These are phyloP conservation scores for Russula earlei DNA, from an alignment of 768 basidiomycete genomes.

Conservation along the genomic window DNA sequence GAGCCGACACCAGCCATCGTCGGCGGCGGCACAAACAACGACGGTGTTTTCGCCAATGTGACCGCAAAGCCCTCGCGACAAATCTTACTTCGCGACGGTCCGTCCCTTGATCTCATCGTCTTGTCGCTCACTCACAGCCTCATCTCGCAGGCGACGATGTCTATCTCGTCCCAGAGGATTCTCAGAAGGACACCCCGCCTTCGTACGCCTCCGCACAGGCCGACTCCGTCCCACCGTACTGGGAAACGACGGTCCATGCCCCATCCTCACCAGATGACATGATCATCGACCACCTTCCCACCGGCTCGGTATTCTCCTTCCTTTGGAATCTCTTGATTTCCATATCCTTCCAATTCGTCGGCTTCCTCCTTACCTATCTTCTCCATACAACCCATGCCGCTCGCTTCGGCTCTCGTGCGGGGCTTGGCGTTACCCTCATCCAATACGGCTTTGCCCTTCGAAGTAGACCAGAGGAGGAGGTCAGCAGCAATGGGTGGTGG, in stretches of 20 bases:
- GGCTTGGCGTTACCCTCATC: slow-evolving; percentile 91
- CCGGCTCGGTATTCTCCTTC: slow-evolving; percentile 76
- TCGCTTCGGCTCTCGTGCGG: slow-evolving; percentile 86
- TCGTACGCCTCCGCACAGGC: slow-evolving; percentile 88
- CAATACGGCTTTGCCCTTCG: slow-evolving; percentile 88
- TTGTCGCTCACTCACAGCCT: not conserved
- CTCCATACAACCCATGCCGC: slow-evolving; percentile 90
- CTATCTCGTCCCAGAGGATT: slow-evolving; percentile 75
- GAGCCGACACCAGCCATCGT: slow-evolving; percentile 35
- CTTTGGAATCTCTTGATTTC: slow-evolving; percentile 91
- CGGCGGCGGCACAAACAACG: slow-evolving; percentile 65
- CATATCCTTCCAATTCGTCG: slow-evolving; percentile 95
- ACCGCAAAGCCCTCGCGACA: slow-evolving; percentile 73
- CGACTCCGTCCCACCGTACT: slow-evolving; percentile 96
- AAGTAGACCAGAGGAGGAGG: slow-evolving; percentile 35
- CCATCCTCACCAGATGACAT: slow-evolving; percentile 70
- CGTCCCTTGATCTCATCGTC: slow-evolving; percentile 18
- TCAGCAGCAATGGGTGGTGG: slow-evolving; percentile 19
- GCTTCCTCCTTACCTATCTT: slow-evolving; percentile 87
- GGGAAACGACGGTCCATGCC: slow-evolving; percentile 94
- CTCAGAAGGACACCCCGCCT: slow-evolving; percentile 77
- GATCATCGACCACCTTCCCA: slow-evolving; percentile 82
- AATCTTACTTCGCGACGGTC: slow-evolving; percentile 51
- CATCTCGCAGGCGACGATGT: slow-evolving; percentile 49
- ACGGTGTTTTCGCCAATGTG: slow-evolving; percentile 95